Base-by-base conservation (phyloP, 345 rosid genomes). In the Eucalyptus sp. region DNA sequence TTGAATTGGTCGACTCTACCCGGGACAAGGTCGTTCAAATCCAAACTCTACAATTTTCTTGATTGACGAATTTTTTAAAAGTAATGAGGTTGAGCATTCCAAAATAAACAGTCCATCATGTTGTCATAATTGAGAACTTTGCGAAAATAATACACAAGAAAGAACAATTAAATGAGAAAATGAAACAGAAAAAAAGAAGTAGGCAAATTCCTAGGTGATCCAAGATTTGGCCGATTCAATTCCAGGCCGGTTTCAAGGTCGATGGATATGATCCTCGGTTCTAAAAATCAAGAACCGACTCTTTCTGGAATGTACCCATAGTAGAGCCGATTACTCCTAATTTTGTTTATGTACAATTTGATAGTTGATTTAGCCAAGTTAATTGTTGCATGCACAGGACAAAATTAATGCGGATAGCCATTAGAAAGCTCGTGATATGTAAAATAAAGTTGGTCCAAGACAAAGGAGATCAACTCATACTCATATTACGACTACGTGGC, bases 221-320 rank as follows among this genome's bases (percentile, higher is more conserved):
- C 11, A 5, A 10, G 25, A 33, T 33, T 1, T 11, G 13, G 24
- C 24, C 0, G 0, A 5, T 33, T 33, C 1, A 0, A 1, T 68
- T 71, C 2, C 5, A 5, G 0, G 48, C 7, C 1, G 0, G 1
- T 76, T 41, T 76, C 5, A 5, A 20, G 15, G 27, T 76, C 5
- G 2, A 41, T 13, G 9, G 14, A 6, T 20, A 0, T 6, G 29
- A 2, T 20, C 5, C 5, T 17, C 3, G 1, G 1, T 76, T 76
- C 1, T 20, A 20, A 6, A 76, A 76, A 76, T 37, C 15, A 3
- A 7, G 27, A 76, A 6, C 15, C 8, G 5, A 41, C 27, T 76
- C 5, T 11, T 10, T 20, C 0, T 0, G 15, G 14, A 76, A 41
- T 3, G 5, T 41, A 76, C 5, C 16, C 8, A 41, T 16, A 8